Evolutionary conservation across 495 filamentous ascomycete species (phyloP).

Genomic region (Penicillium chermesinum): DNA sequence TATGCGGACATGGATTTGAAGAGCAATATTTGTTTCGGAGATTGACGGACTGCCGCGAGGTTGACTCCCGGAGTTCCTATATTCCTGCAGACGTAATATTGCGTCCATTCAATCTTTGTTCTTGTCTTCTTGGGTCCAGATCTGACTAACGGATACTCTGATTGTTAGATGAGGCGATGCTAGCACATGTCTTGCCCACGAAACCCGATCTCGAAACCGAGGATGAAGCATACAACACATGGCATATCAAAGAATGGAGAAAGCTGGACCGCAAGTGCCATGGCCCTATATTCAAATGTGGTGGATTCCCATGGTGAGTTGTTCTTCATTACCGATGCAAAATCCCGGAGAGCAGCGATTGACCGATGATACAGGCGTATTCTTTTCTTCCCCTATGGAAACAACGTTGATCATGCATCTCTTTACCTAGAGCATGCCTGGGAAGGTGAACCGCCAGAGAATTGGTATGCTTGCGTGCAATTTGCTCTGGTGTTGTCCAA

Average conservation of each 20-base stretch:
- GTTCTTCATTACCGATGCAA: neutral
- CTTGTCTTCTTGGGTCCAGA: neutral
- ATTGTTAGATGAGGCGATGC: constrained; percentile 73
- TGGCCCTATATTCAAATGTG: constrained; percentile 82
- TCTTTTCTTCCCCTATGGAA: constrained; percentile 91
- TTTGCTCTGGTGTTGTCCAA: constrained; percentile 94
- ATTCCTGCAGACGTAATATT: too few relatives aligned
- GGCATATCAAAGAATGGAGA: constrained; percentile 81
- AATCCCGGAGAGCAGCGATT: constrained; percentile 3
- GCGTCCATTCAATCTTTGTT: too few relatives aligned
- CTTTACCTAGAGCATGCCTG: constrained; percentile 96
- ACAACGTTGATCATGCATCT: constrained; percentile 84
- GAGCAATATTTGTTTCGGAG: neutral
- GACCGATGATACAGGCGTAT: constrained; percentile 60
- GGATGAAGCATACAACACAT: constrained; percentile 67
- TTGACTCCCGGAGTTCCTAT: too few relatives aligned
- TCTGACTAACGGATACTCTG: constrained; percentile 20
- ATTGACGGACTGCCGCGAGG: too few relatives aligned
- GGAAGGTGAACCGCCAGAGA: constrained; percentile 65
- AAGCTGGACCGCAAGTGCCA: constrained; percentile 69
- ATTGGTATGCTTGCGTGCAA: constrained; percentile 95
- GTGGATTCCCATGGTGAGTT: constrained; percentile 79
- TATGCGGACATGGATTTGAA: neutral
- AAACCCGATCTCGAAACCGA: constrained; percentile 68
- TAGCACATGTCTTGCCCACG: constrained; percentile 65